Evolutionary conservation across 2,329 filamentous ascomycete genomes (phyloP).

Genomic region (Sarocladium oryzae): DNA sequence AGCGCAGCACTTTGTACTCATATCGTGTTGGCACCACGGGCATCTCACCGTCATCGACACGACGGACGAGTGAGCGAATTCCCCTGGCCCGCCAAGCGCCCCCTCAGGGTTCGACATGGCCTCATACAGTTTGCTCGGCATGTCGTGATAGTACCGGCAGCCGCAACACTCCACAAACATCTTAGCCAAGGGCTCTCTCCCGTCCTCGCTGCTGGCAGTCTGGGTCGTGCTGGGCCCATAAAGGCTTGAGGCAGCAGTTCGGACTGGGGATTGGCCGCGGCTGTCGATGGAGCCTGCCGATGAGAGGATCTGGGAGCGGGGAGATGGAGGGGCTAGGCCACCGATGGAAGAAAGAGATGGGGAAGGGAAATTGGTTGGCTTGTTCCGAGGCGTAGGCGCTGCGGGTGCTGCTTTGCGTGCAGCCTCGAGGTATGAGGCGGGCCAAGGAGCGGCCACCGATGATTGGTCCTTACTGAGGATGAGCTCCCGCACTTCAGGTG

Average conservation of each 20-base stretch:
- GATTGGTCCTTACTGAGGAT: conserved; percentile 17
- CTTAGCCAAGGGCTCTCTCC: conserved; percentile 45
- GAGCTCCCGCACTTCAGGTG: conserved; percentile 9
- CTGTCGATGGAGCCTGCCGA: neutral
- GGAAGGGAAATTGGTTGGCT: conserved; percentile 17
- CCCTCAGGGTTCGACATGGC: conserved; percentile 55
- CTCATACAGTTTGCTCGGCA: conserved; percentile 58
- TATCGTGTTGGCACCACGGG: conserved; percentile 66
- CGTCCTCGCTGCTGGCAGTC: neutral
- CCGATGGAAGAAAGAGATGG: conserved; percentile 1
- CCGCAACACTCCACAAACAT: conserved; percentile 60
- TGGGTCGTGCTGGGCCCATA: neutral
- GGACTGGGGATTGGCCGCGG: neutral
- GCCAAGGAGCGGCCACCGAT: conserved; percentile 10
- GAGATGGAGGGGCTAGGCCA: conserved; percentile 3
- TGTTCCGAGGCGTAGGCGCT: conserved; percentile 11
- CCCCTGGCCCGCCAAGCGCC: conserved; percentile 39
- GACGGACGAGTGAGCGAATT: conserved; percentile 43
- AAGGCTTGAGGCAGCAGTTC: conserved; percentile 1
- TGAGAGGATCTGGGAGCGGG: conserved; percentile 1
- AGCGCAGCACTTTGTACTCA: conserved; percentile 62
- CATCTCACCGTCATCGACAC: conserved; percentile 59
- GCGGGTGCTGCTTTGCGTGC: conserved; percentile 14
- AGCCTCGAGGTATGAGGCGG: conserved; percentile 17
- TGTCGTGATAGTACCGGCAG: conserved; percentile 59